phyloP scores from a whole-genome alignment of 23 red algal species.

The Gracilaria vermiculophylla region DNA sequence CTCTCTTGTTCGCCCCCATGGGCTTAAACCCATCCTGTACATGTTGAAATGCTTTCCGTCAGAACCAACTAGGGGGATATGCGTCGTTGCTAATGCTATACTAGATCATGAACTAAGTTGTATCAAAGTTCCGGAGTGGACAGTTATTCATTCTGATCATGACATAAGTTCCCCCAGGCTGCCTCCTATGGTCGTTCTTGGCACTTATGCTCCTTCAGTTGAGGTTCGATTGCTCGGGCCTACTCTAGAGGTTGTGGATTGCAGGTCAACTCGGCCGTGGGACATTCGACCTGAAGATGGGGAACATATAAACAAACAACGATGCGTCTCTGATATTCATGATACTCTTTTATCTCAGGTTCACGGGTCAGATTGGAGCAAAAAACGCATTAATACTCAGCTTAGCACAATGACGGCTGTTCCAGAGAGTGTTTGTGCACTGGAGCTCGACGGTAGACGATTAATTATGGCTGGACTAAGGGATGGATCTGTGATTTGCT shows the following conservation, averaged over 20 bases:
- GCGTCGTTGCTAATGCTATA: conserved; percentile 18
- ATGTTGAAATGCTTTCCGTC: conserved; percentile 25
- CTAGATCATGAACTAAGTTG: conserved; percentile 58
- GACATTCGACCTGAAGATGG: background rate
- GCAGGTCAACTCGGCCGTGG: conserved; percentile 23
- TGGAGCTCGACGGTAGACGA: conserved; percentile 19
- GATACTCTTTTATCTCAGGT: background rate
- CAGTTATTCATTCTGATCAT: background rate
- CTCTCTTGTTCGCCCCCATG: conserved; percentile 16
- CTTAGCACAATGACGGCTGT: conserved; percentile 10
- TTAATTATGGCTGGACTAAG: conserved; percentile 45
- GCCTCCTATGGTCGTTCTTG: conserved; percentile 49
- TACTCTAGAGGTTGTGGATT: conserved; percentile 25
- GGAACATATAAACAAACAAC: background rate
- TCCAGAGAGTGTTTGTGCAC: conserved; percentile 66
- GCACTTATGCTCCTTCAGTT: conserved; percentile 49
- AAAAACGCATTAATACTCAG: background rate
- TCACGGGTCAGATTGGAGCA: background rate
- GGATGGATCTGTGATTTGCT: conserved; percentile 39
- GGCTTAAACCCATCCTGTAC: conserved; percentile 9
- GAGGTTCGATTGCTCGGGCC: conserved; percentile 53
- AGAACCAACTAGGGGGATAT: conserved; percentile 3
- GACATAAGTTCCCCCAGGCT: conserved; percentile 4
- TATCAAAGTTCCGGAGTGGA: conserved; percentile 61
- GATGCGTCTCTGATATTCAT: background rate